Conservation (phyloP, 2,329 filamentous ascomycete species). For the Colletotrichum sidae region DNA sequence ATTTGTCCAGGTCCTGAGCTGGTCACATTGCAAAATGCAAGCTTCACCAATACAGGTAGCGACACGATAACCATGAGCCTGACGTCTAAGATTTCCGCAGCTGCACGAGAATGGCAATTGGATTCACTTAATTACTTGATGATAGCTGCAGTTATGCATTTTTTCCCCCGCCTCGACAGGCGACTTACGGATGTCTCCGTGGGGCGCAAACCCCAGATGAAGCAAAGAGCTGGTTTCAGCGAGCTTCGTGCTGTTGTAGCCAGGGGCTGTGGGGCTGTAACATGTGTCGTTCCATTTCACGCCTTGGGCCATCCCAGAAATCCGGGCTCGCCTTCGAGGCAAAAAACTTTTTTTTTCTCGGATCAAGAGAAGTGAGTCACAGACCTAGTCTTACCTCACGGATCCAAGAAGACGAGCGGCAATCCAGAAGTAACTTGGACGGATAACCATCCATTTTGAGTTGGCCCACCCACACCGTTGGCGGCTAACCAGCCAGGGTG, state of each 20-base stretch:
- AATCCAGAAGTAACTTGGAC: background rate
- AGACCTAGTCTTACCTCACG: background rate
- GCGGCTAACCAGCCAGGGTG: no score
- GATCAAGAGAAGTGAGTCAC: background rate
- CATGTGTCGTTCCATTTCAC: constrained; percentile 3
- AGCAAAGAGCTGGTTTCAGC: constrained; percentile 4
- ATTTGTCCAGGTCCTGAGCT: no score
- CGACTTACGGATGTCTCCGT: no score
- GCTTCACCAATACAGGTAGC: no score
- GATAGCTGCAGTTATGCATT: background rate
- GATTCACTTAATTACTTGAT: background rate
- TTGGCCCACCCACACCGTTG: background rate
- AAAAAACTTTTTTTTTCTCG: background rate
- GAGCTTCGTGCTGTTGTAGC: background rate
- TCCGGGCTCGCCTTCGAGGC: constrained; percentile 3
- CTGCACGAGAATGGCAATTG: no score
- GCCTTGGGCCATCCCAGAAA: background rate
- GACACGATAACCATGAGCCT: no score
- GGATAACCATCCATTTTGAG: background rate
- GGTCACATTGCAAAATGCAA: no score
- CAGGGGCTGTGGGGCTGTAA: constrained; percentile 4
- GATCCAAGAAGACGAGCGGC: background rate
- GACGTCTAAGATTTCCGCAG: no score
- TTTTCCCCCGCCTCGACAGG: background rate
- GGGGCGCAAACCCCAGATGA: background rate